Conservation (phyloP, 2,329 filamentous ascomycete species). For the Fusarium sarcochroum region DNA sequence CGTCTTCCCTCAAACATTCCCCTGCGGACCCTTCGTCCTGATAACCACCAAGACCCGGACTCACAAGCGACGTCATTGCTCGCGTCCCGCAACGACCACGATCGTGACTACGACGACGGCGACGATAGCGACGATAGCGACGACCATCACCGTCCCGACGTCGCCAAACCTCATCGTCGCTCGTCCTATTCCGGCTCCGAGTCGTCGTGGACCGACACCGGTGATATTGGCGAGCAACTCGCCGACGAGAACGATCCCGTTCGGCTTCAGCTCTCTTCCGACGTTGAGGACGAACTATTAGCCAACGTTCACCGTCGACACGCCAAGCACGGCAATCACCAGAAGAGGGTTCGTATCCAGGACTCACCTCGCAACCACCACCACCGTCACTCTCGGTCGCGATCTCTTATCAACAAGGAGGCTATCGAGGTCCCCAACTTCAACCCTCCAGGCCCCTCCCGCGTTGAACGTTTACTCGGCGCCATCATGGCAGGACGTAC, state of each 20-base stretch:
- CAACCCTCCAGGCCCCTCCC: slow-evolving; percentile 72
- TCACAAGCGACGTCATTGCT: slow-evolving; percentile 57
- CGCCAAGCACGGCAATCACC: slow-evolving; percentile 56
- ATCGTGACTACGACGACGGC: slow-evolving; percentile 60
- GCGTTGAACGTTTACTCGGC: slow-evolving; percentile 79
- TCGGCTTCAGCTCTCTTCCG: slow-evolving; percentile 76
- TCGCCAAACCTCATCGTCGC: slow-evolving; percentile 31
- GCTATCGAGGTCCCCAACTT: slow-evolving; percentile 86
- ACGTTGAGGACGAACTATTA: slow-evolving; percentile 74
- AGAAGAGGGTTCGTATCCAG: slow-evolving; percentile 79
- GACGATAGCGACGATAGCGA: slow-evolving; percentile 57
- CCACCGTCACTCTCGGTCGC: slow-evolving; percentile 54
- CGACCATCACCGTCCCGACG: slow-evolving; percentile 53
- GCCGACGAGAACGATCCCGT: slow-evolving; percentile 86
- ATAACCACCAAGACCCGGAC: slow-evolving; percentile 56
- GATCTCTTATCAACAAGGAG: slow-evolving; percentile 73
- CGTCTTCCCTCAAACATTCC: slow-evolving; percentile 89
- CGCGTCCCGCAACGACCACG: slow-evolving; percentile 55
- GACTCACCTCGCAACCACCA: slow-evolving; percentile 57
- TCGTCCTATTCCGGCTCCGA: slow-evolving; percentile 70
- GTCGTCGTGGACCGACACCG: slow-evolving; percentile 92
- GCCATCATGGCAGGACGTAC: slow-evolving; percentile 88
- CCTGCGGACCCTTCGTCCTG: slow-evolving; percentile 76
- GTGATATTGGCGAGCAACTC: slow-evolving; percentile 93
- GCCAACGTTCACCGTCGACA: slow-evolving; percentile 64